A percentile compares a stretch with the other conserved stretches of the same genome.
Conservation (phyloP, 2,329 filamentous ascomycete genomes). For the Ceratocystiopsis sp. region DNA sequence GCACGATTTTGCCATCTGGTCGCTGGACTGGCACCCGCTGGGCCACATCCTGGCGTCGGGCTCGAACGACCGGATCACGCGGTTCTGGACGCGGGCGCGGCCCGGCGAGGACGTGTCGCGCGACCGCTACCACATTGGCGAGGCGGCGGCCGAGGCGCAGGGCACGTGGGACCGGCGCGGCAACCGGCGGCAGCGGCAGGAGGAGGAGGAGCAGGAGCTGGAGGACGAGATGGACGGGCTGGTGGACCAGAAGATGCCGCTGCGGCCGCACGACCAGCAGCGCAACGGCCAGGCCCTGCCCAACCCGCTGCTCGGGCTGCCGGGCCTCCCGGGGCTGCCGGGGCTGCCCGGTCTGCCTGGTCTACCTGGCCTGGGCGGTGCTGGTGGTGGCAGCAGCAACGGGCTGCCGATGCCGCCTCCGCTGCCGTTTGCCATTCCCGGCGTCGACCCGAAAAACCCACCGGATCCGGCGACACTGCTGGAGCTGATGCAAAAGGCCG, state of each 20-base stretch:
- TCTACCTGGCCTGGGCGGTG: conserved; percentile 32
- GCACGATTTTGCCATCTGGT: conserved; percentile 94
- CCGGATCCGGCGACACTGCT: conserved; percentile 43
- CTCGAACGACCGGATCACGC: conserved; percentile 88
- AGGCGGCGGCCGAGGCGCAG: conserved; percentile 79
- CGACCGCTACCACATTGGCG: conserved; percentile 89
- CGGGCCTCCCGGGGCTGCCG: conserved; percentile 31
- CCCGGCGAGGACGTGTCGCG: conserved; percentile 73
- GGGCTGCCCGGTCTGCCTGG: conserved; percentile 39
- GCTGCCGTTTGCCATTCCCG: conserved; percentile 33
- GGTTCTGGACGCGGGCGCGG: conserved; percentile 86
- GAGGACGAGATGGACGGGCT: conserved; percentile 89
- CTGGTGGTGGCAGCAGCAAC: conserved; percentile 11
- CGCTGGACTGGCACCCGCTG: conserved; percentile 90
- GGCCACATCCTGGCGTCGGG: conserved; percentile 91
- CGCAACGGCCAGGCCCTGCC: neutral
- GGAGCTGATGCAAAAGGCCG: conserved; percentile 49
- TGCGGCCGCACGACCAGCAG: conserved; percentile 24
- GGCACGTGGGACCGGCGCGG: conserved; percentile 84
- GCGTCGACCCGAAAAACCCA: conserved; percentile 41
- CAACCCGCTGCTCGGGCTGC: conserved; percentile 29
- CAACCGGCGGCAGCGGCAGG: conserved; percentile 60
- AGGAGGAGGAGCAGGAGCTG: conserved; percentile 84
- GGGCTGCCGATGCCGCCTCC: conserved; percentile 28
- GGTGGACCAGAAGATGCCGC: conserved; percentile 72